Percentiles rank a stretch among this genome's conserved stretches.
Evolutionary conservation across 2,329 filamentous ascomycete genomes (phyloP).

Genomic region (Whalleya microplaca): DNA sequence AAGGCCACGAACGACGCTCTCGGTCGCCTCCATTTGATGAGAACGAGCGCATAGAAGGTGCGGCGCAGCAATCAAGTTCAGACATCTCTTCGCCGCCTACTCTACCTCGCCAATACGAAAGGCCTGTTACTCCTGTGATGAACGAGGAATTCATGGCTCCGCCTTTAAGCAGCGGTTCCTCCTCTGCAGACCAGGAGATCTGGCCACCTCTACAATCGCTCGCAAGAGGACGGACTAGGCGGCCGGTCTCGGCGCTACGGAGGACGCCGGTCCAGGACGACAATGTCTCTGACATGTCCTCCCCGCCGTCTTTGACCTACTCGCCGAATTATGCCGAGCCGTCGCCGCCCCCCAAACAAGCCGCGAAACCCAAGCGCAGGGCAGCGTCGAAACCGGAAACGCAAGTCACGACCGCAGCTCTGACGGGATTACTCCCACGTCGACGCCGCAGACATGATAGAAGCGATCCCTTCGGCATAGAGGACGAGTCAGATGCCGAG

Average conservation of each 20-base stretch:
- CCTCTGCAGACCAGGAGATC: constrained; percentile 45
- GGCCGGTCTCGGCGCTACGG: constrained; percentile 31
- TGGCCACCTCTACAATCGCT: constrained; percentile 59
- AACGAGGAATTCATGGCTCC: constrained; percentile 57
- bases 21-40: constrained; percentile 41
- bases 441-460: constrained; percentile 47
- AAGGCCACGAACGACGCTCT: constrained; percentile 43
- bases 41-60: constrained; percentile 21
- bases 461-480: constrained; percentile 45
- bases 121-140: constrained; percentile 46
- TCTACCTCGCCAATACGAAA: constrained; percentile 26
- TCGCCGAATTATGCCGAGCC: constrained; percentile 59
- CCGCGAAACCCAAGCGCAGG: constrained; percentile 39
- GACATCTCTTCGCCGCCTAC: constrained; percentile 31
- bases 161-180: constrained; percentile 57
- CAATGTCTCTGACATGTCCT: constrained; percentile 60
- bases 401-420: constrained; percentile 57
- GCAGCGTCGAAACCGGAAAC: constrained; percentile 41
- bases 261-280: constrained; percentile 45
- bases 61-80: constrained; percentile 30
- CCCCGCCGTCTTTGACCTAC: constrained; percentile 68
- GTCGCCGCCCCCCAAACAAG: constrained; percentile 33
- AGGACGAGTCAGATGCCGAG: constrained; percentile 50
- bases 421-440: constrained; percentile 58
- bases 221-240: constrained; percentile 47